A percentile compares a stretch with the other conserved stretches of the same genome.
phyloP scores from a whole-genome alignment of 371 early-diverging fungal species.

The Mortierella sp. region DNA sequence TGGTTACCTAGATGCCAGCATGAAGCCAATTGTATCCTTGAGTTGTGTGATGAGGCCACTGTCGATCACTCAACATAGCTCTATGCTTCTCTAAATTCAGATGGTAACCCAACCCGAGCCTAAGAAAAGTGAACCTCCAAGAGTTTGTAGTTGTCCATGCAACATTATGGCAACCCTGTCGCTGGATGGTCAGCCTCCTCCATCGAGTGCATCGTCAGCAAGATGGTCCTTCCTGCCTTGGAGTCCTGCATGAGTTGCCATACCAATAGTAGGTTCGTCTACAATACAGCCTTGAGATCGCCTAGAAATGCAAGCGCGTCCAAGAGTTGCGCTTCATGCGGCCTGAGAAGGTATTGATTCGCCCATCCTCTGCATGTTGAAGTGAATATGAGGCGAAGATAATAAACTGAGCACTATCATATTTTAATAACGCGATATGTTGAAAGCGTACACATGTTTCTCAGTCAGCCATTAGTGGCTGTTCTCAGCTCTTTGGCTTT shows the following conservation, averaged over 20 bases:
- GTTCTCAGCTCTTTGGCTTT: too few relatives aligned
- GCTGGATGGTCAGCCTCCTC: constrained; percentile 79
- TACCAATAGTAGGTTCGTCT: constrained; percentile 80
- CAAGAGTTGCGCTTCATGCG: constrained; percentile 82
- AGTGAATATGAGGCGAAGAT: too few relatives aligned
- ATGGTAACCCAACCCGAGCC: constrained; percentile 60
- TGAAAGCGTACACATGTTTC: too few relatives aligned
- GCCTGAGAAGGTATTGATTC: constrained; percentile 70
- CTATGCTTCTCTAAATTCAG: constrained; percentile 57
- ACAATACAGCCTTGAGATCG: constrained; percentile 74
- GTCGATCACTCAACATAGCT: constrained; percentile 46
- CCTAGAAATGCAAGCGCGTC: constrained; percentile 80
- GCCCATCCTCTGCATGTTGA: neutral
- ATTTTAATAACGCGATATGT: too few relatives aligned
- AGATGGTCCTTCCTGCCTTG: constrained; percentile 69
- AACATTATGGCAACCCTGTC: constrained; percentile 77
- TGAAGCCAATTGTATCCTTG: neutral
- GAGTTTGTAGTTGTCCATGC: constrained; percentile 64
- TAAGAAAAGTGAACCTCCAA: constrained; percentile 59
- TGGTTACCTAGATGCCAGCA: neutral
- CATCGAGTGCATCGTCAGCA: constrained; percentile 79
- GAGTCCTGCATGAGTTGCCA: constrained; percentile 78
- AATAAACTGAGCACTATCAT: too few relatives aligned
- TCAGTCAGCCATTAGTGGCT: too few relatives aligned
- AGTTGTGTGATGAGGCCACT: constrained; percentile 7